Evolutionary conservation across 2,329 filamentous ascomycete species (phyloP), one percentile per base, ranked within the genome.

Genomic region (Paracorniculantispora psalliotae): DNA sequence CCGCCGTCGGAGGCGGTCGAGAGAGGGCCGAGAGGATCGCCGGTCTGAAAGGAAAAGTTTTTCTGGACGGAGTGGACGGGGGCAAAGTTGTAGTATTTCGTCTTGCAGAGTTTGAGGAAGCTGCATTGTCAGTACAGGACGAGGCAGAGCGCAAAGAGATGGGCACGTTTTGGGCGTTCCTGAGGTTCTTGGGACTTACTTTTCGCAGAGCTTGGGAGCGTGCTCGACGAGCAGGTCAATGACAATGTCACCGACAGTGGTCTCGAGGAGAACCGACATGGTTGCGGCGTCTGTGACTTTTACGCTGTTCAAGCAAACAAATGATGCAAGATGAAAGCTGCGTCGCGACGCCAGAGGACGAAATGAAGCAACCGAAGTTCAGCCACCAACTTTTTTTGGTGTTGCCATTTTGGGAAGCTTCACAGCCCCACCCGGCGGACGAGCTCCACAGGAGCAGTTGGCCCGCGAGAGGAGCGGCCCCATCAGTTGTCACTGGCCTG

Each of bases 71-170:
- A 92, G 77, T 97, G 91, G 57, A 97, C 79, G 26, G 93, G 94
- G 6, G 92, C 87, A 73, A 96, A 97, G 79, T 97, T 97, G 85
- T 97, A 99, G 78, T 97, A 99, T 79, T 97, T 99, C 75, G 92
- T 81, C 78, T 97, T 97, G 85, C 94, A 97, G 67, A 99, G 90
- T 81, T 99, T 97, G 59, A 99, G 80, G 74, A 99, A 97, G 81
- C 91, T 78, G 80, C 6, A 19, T 28, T 12, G 51, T 70, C 50
- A 70, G 69, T 62, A 72, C 88, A 60, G 65, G 61, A 33, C 47
- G 3, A 19, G 37, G 28, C 7, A 9, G 10, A n/a, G n/a, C n/a
- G n/a, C n/a, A n/a, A n/a, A n/a, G n/a, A n/a, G n/a, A n/a, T n/a
- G n/a, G n/a, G n/a, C n/a, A n/a, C n/a, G n/a, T n/a, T n/a, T n/a